Evolutionary conservation across 129 eudicot species (phyloP).

Genomic region (Ambrosia trifida): DNA sequence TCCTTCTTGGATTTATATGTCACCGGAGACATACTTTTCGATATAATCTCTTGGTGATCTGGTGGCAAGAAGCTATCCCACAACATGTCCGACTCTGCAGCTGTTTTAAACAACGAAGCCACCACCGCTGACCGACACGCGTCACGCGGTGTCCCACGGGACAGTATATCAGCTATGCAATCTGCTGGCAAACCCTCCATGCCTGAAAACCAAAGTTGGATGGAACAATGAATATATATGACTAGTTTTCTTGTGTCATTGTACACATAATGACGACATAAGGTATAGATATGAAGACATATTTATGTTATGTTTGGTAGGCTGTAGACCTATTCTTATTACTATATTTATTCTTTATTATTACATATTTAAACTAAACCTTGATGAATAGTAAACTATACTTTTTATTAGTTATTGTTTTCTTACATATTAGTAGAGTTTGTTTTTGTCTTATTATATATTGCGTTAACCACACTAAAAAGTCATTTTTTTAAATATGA

Average conservation of each 20-base stretch:
- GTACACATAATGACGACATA: constrained; percentile 2
- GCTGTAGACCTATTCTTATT: no score
- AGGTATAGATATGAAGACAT: neutral
- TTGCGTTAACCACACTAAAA: no score
- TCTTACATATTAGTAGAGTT: no score
- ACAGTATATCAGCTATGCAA: constrained; percentile 50
- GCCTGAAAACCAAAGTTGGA: neutral
- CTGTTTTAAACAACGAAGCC: constrained; percentile 25
- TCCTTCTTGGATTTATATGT: constrained; percentile 53
- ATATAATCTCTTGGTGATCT: constrained; percentile 43
- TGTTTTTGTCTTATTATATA: no score
- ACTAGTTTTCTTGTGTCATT: neutral
- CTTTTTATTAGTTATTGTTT: no score
- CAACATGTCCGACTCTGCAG: constrained; percentile 49
- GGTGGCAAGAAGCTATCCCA: constrained; percentile 68
- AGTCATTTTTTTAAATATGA: no score
- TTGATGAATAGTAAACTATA: no score
- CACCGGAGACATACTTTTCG: constrained; percentile 33
- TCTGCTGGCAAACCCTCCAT: constrained; percentile 52
- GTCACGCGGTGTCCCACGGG: constrained; percentile 49
- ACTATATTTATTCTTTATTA: no score
- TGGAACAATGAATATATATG: neutral
- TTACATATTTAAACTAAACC: no score
- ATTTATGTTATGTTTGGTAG: neutral
- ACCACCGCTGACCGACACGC: constrained; percentile 39